Conservation (phyloP, 768 basidiomycete species). For the Sporobolomyces phaffii region DNA sequence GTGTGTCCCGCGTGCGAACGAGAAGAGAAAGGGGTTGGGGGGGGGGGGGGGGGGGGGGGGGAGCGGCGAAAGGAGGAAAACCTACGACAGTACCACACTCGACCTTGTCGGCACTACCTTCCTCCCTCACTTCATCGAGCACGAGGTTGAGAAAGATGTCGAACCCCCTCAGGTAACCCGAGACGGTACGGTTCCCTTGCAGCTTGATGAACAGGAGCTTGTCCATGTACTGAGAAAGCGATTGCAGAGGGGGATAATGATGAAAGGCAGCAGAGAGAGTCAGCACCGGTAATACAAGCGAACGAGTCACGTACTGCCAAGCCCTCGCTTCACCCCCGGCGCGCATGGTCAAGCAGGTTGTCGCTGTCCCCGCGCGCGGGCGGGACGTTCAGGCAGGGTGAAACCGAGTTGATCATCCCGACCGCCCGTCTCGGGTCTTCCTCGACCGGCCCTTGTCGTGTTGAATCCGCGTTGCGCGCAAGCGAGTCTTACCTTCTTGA, state of each 20-base stretch:
- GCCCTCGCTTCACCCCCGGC: too few species aligned
- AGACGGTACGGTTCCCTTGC: constrained; percentile 74
- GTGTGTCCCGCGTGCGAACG: too few species aligned
- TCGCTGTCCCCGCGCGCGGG: too few species aligned
- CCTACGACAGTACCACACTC: constrained; percentile 72
- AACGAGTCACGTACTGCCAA: too few species aligned
- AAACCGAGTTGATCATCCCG: too few species aligned
- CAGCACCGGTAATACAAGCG: too few species aligned
- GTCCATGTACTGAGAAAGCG: constrained; percentile 82
- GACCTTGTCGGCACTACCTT: constrained; percentile 77
- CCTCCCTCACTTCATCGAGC: constrained; percentile 90
- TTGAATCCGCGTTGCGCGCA: background rate
- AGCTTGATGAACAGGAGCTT: constrained; percentile 90
- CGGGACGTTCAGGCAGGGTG: too few species aligned
- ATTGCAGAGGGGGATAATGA: background rate
- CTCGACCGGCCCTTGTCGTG: too few species aligned
- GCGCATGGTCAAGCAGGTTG: too few species aligned
- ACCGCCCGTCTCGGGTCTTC: too few species aligned
- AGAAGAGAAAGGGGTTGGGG: too few species aligned
- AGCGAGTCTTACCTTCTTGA: constrained; percentile 78
- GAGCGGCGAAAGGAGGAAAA: constrained; percentile 24
- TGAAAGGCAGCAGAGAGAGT: constrained; percentile 19
- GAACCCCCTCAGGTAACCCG: constrained; percentile 88
- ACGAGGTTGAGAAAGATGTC: constrained; percentile 98
- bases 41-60: too few species aligned